A percentile compares a stretch with the other conserved stretches of the same genome.
These are phyloP conservation scores for Arthrinium phaeospermum DNA, from an alignment of 2,329 filamentous ascomycete species.

Conservation along the genomic window DNA sequence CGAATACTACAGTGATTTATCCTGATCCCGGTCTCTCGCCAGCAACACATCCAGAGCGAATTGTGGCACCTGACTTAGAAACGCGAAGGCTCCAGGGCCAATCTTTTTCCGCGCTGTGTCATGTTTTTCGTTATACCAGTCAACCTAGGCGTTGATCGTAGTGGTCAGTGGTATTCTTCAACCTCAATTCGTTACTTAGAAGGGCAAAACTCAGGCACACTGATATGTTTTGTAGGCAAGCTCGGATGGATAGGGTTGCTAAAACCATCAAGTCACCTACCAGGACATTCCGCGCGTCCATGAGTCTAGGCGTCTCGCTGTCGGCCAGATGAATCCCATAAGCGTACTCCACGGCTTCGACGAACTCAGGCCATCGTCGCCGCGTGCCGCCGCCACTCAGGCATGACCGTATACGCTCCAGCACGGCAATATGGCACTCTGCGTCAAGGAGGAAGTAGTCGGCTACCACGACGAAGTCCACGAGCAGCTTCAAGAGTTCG, in stretches of 20 bases:
- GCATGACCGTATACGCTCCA: background rate
- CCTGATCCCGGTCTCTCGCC: background rate
- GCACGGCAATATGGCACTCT: background rate
- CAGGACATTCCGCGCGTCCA: background rate
- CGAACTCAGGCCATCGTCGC: slow-evolving; percentile 1
- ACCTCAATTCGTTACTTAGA: background rate
- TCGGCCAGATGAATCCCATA: background rate
- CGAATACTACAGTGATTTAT: background rate
- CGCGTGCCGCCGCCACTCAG: background rate
- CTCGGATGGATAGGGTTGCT: too few relatives aligned
- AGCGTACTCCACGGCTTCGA: background rate
- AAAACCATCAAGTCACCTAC: background rate
- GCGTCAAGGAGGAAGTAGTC: slow-evolving; percentile 1
- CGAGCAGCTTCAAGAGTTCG: background rate
- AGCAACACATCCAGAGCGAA: background rate
- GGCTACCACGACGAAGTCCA: background rate
- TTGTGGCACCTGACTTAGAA: background rate
- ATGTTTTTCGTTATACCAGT: slow-evolving; percentile 3
- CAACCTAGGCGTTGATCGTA: background rate
- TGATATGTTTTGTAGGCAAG: too few relatives aligned
- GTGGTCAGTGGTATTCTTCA: background rate
- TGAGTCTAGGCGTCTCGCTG: background rate
- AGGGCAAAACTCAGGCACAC: too few relatives aligned
- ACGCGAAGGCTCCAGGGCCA: background rate
- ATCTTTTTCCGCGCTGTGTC: slow-evolving; percentile 2